Conservation (phyloP, 495 filamentous ascomycete genomes). For the Talaromyces adpressus region DNA sequence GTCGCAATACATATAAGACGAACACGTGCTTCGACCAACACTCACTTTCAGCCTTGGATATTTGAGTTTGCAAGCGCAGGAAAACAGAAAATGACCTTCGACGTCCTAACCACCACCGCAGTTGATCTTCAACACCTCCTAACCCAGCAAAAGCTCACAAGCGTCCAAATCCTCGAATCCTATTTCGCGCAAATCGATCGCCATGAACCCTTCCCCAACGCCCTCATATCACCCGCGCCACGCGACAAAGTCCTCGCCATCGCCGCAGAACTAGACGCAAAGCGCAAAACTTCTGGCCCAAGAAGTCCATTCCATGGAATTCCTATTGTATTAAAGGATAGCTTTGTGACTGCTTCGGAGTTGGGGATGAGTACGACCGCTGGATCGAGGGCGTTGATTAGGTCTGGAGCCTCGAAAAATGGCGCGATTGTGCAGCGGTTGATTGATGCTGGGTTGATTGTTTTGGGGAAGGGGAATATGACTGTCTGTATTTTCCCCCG, state of each 20-base stretch:
- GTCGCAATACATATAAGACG: neutral
- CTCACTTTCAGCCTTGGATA: neutral
- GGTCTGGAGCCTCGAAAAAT: slow-evolving; percentile 10
- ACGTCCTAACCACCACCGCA: slow-evolving; percentile 35
- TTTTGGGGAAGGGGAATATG: slow-evolving; percentile 43
- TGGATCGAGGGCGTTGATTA: slow-evolving; percentile 25
- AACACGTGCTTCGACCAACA: neutral
- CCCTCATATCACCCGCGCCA: slow-evolving; percentile 29
- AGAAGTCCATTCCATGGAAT: slow-evolving; percentile 24
- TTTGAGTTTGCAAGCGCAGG: too few species aligned
- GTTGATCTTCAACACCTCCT: slow-evolving; percentile 35
- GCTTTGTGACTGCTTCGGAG: slow-evolving; percentile 25
- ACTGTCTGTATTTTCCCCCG: slow-evolving; percentile 6
- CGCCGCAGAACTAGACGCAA: slow-evolving; percentile 20
- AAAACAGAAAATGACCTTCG: slow-evolving; percentile 7
- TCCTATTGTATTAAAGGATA: slow-evolving; percentile 24
- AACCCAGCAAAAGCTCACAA: slow-evolving; percentile 27
- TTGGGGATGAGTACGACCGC: slow-evolving; percentile 43
- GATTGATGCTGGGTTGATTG: slow-evolving; percentile 32
- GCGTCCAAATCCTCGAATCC: slow-evolving; percentile 33
- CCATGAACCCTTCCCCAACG: slow-evolving; percentile 29
- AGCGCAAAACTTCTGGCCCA: slow-evolving; percentile 14
- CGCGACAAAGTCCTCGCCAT: slow-evolving; percentile 19
- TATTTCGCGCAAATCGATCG: slow-evolving; percentile 45
- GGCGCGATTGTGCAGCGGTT: slow-evolving; percentile 11